Conservation (phyloP, 1,284 basidiomycete species). For the Marasmius tenuissimus region DNA sequence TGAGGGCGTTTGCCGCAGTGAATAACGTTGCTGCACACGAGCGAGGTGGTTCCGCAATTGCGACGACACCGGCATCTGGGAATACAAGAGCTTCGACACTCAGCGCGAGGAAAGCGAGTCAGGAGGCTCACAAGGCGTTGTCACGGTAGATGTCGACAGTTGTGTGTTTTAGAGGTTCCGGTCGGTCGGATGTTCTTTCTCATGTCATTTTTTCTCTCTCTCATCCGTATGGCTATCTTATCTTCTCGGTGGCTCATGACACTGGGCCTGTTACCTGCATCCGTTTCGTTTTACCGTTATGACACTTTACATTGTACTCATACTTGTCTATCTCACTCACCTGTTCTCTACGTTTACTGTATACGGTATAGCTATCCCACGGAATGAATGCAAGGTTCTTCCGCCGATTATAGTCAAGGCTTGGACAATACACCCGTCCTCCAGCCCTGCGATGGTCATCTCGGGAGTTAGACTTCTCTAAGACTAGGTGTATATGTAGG, state of each 20-base stretch:
- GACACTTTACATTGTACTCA: not conserved
- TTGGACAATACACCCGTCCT: no score
- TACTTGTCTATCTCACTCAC: not conserved
- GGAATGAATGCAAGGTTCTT: not conserved
- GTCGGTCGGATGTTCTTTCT: not conserved
- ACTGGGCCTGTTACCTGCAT: no score
- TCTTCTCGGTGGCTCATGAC: no score
- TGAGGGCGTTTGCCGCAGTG: slow-evolving; percentile 64
- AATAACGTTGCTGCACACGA: slow-evolving; percentile 40
- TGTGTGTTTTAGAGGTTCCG: slow-evolving; percentile 13
- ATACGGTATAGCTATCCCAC: not conserved
- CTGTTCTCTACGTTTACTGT: not conserved
- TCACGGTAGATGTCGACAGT: slow-evolving; percentile 30
- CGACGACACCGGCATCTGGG: slow-evolving; percentile 12
- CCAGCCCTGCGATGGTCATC: no score
- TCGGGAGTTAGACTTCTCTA: no score
- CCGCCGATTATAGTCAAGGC: not conserved
- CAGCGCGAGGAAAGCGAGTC: slow-evolving; percentile 46
- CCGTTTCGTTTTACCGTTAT: not conserved
- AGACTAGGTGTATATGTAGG: no score
- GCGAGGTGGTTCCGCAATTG: slow-evolving; percentile 16
- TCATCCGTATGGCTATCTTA: not conserved
- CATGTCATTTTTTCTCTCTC: not conserved
- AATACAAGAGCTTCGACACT: slow-evolving; percentile 35
- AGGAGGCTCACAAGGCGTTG: slow-evolving; percentile 52